Conservation (phyloP, 2,329 filamentous ascomycete species). For the Lasiodiplodia gonubiensis region DNA sequence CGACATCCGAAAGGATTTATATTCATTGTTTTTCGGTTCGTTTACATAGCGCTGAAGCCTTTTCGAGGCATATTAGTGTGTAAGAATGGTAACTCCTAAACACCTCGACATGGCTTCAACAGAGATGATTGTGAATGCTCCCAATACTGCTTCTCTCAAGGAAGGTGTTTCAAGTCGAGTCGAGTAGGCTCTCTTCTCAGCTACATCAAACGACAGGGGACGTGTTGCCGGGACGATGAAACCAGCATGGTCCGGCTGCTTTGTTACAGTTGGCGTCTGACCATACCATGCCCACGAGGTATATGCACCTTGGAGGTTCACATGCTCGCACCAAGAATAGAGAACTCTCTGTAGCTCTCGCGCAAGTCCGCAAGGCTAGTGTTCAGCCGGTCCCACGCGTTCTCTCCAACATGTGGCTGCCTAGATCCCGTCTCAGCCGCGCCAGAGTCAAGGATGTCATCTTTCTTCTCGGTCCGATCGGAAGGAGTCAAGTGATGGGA, state of each 20-base stretch:
- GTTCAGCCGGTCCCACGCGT: not conserved
- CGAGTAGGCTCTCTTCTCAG: not conserved
- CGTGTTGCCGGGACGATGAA: no score
- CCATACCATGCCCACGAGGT: not conserved
- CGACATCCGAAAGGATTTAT: slow-evolving; percentile 21
- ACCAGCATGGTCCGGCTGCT: not conserved
- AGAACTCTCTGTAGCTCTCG: not conserved
- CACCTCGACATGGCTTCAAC: not conserved
- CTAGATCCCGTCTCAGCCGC: not conserved
- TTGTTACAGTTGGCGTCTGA: not conserved
- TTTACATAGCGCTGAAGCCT: slow-evolving; percentile 3
- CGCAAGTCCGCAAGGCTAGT: not conserved
- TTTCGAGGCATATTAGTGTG: slow-evolving; percentile 5
- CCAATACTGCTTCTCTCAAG: not conserved
- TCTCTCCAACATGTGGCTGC: not conserved
- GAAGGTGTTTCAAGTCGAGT: not conserved
- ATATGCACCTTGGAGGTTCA: not conserved
- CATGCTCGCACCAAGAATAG: not conserved
- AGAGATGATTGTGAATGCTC: not conserved
- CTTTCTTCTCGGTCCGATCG: slow-evolving; percentile 1
- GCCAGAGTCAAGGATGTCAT: not conserved
- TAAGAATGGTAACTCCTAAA: slow-evolving; percentile 12
- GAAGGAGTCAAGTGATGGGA: not conserved
- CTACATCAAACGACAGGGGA: no score
- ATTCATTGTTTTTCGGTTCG: slow-evolving; percentile 7